These are phyloP conservation scores for Colletotrichum magnum DNA, from an alignment of 2,329 filamentous ascomycete genomes.

Conservation along the genomic window DNA sequence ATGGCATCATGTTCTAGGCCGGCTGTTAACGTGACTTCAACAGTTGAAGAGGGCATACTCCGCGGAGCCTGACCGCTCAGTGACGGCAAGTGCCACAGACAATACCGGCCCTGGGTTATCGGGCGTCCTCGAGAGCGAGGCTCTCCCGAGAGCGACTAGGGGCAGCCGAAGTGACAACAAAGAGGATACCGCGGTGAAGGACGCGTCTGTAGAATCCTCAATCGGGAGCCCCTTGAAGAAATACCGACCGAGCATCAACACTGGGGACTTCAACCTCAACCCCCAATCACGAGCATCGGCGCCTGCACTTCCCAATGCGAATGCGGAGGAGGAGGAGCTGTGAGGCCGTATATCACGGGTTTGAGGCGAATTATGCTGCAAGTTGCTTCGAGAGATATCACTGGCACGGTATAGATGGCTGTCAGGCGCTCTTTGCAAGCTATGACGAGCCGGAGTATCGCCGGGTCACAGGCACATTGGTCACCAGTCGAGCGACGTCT, in stretches of 20 bases:
- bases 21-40: slow-evolving; percentile 17
- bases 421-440: neutral
- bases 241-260: slow-evolving; percentile 36
- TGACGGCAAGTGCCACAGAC: neutral
- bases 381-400: neutral
- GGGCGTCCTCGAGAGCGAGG: neutral
- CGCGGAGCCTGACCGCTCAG: slow-evolving; percentile 71
- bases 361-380: neutral
- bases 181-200: slow-evolving; percentile 1
- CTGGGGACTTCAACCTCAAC: slow-evolving; percentile 7
- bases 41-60: slow-evolving; percentile 88
- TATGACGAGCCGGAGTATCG: too few species aligned
- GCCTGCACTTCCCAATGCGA: neutral
- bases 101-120: neutral
- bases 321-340: slow-evolving; percentile 37
- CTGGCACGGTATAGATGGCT: neutral
- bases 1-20: neutral
- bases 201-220: slow-evolving; percentile 21
- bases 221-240: slow-evolving; percentile 42
- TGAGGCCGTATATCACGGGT: neutral
- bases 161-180: neutral
- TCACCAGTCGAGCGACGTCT: too few species aligned
- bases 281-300: neutral
- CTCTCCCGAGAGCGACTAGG: neutral
- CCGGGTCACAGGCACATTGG: too few species aligned